phyloP scores from a whole-genome alignment of 768 basidiomycete species.

The Macrolepiota albuminosa region DNA sequence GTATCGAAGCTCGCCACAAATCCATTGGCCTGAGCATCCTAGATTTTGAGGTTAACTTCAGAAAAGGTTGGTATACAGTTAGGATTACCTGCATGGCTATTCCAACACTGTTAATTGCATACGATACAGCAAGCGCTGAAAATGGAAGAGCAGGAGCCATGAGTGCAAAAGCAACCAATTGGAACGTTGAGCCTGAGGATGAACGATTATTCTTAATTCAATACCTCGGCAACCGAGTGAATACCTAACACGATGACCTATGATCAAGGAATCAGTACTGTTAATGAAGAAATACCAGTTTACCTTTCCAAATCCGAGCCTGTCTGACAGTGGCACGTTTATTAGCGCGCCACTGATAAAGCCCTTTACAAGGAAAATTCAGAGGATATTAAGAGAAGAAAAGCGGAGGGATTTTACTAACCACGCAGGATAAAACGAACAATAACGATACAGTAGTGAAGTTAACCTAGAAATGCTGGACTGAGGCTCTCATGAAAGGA shows the following conservation, averaged over 20 bases:
- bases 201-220: neutral
- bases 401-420: neutral
- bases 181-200: slow-evolving; percentile 33
- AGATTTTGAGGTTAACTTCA: neutral
- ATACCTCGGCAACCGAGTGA: neutral
- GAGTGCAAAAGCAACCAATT: slow-evolving; percentile 41
- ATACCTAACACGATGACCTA: slow-evolving; percentile 23
- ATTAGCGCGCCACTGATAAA: slow-evolving; percentile 24
- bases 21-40: slow-evolving; percentile 73
- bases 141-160: slow-evolving; percentile 48
- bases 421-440: slow-evolving; percentile 36
- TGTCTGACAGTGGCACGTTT: slow-evolving; percentile 25
- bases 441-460: slow-evolving; percentile 37
- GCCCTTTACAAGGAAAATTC: slow-evolving; percentile 17
- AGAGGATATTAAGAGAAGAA: too few relatives aligned
- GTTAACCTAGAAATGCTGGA: slow-evolving; percentile 22
- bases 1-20: slow-evolving; percentile 57
- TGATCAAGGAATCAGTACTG: neutral
- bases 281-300: neutral
- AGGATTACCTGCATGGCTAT: slow-evolving; percentile 27
- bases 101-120: slow-evolving; percentile 25
- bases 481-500: neutral
- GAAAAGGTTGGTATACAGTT: neutral
- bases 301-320: slow-evolving; percentile 28
- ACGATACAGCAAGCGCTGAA: slow-evolving; percentile 41